phyloP scores from a whole-genome alignment of 106 monocot genomes.

The Alisma plantagoaquatica region DNA sequence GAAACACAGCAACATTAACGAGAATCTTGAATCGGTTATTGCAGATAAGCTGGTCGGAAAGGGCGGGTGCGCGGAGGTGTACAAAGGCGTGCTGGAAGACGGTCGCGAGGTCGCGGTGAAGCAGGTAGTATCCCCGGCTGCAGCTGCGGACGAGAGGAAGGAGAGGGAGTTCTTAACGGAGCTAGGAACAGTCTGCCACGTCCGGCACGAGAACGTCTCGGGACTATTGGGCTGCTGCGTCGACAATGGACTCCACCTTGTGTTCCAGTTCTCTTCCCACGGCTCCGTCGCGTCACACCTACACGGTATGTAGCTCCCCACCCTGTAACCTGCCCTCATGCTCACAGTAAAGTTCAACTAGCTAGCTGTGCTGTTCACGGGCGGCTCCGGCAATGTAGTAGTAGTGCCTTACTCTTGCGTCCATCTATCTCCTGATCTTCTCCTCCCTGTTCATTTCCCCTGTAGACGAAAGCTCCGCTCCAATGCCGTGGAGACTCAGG shows the following conservation, averaged over 20 bases:
- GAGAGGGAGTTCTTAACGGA: slow-evolving; percentile 60
- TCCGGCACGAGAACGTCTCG: slow-evolving; percentile 47
- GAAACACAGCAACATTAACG: background rate
- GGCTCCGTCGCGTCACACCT: slow-evolving; percentile 54
- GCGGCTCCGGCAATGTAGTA: no score
- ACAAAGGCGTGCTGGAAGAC: slow-evolving; percentile 38
- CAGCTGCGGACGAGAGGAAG: slow-evolving; percentile 42
- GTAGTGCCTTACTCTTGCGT: background rate
- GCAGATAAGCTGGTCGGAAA: slow-evolving; percentile 66
- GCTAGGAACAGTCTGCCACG: slow-evolving; percentile 52
- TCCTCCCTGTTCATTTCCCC: no score
- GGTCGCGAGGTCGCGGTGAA: slow-evolving; percentile 49
- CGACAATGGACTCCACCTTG: slow-evolving; percentile 37
- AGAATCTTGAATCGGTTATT: background rate
- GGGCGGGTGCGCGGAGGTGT: slow-evolving; percentile 62
- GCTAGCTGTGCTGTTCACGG: background rate
- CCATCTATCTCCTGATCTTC: background rate
- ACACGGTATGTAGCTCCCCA: slow-evolving; percentile 22
- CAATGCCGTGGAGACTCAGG: slow-evolving; percentile 37
- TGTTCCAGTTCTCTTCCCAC: slow-evolving; percentile 54
- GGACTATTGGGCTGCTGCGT: slow-evolving; percentile 60
- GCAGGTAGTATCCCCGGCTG: slow-evolving; percentile 31
- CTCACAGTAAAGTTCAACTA: background rate
- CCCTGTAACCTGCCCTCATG: background rate
- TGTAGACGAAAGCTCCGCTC: slow-evolving; percentile 30